A percentile compares a stretch with the other conserved stretches of the same genome.
Evolutionary conservation across 208 protist species (phyloP).

Genomic region (Hexamita inflata): DNA sequence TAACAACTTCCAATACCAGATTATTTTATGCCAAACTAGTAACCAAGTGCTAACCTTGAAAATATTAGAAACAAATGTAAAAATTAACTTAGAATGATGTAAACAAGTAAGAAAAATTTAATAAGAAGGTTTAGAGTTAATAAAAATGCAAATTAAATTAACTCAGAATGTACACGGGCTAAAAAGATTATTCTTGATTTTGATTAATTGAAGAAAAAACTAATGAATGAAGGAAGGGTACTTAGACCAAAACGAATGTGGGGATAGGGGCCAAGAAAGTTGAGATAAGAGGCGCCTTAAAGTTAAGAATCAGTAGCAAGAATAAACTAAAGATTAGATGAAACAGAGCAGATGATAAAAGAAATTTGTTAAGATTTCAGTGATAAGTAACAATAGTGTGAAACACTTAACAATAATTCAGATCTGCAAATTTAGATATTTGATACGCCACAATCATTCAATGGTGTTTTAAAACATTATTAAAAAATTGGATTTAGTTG

Average conservation of each 20-base stretch:
- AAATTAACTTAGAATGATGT: background rate
- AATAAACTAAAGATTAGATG: background rate
- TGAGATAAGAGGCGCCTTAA: background rate
- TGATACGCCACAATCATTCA: background rate
- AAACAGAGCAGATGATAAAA: background rate
- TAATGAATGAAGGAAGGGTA: background rate
- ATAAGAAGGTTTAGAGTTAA: background rate
- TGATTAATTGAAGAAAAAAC: background rate
- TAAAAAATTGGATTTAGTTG: background rate
- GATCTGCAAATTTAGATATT: too few relatives aligned
- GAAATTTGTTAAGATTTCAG: background rate
- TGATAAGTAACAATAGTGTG: background rate
- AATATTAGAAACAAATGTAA: too few relatives aligned
- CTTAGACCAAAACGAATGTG: background rate
- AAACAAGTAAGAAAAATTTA: background rate
- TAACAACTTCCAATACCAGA: too few relatives aligned
- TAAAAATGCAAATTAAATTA: background rate
- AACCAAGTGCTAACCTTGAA: too few relatives aligned
- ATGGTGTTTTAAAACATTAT: background rate
- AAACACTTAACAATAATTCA: background rate
- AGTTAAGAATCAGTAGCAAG: background rate
- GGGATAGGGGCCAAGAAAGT: background rate
- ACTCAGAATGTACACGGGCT: background rate
- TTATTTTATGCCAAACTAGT: too few relatives aligned
- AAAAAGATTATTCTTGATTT: background rate